These are phyloP conservation scores for Cichorium intybus DNA, from an alignment of 140 eudicot species.

Conservation along the genomic window DNA sequence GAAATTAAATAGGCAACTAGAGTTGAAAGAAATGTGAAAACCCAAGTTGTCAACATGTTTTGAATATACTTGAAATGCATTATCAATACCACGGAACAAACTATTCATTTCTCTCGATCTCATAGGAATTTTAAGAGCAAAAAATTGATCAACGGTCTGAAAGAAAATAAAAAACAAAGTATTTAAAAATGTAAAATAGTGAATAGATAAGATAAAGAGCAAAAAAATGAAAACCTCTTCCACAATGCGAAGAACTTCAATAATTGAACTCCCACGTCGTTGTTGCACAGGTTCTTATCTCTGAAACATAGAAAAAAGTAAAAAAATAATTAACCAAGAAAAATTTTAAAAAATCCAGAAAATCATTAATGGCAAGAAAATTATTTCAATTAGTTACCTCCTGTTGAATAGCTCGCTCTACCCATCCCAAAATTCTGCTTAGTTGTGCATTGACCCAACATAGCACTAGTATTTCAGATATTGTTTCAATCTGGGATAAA, in stretches of 20 bases:
- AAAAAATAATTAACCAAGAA: slow-evolving; percentile 7
- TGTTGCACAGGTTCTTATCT: slow-evolving; percentile 92
- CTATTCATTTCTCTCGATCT: slow-evolving; percentile 80
- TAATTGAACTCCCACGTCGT: slow-evolving; percentile 90
- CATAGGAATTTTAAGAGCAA: too few relatives aligned
- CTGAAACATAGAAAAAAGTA: slow-evolving; percentile 39
- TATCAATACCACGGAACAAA: slow-evolving; percentile 90
- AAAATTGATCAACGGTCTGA: too few relatives aligned
- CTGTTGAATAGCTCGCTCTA: slow-evolving; percentile 91
- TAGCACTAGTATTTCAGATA: slow-evolving; percentile 91
- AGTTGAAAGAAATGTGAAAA: slow-evolving; percentile 25
- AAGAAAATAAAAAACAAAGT: too few relatives aligned
- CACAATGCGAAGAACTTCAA: slow-evolving; percentile 93
- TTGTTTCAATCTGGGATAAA: slow-evolving; percentile 65
- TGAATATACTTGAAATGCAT: slow-evolving; percentile 94
- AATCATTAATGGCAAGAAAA: slow-evolving; percentile 1
- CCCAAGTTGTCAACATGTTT: slow-evolving; percentile 76
- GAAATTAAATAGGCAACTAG: too few relatives aligned
- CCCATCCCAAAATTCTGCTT: slow-evolving; percentile 78
- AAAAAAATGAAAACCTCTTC: too few relatives aligned
- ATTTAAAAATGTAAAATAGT: slow-evolving; percentile 15
- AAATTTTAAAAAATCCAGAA: background rate
- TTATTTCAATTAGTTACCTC: slow-evolving; percentile 55
- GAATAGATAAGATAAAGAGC: background rate
- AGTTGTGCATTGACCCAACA: slow-evolving; percentile 95